Conservation (phyloP, 2,329 filamentous ascomycete species). For the Apiospora kogelbergensis region DNA sequence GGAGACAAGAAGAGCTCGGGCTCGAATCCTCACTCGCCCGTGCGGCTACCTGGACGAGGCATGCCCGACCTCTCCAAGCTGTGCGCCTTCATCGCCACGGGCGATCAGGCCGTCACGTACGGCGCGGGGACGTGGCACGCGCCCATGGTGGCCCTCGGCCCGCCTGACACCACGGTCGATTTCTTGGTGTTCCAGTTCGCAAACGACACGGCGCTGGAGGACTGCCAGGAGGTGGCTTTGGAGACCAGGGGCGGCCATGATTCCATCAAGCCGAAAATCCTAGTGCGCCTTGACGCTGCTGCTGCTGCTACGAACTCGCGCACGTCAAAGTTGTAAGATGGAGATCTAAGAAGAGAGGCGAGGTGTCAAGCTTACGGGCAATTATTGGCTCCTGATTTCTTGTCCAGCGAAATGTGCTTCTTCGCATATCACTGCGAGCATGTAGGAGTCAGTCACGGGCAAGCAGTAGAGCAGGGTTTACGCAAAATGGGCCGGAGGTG, state of each 20-base stretch:
- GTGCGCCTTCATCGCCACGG: constrained; percentile 75
- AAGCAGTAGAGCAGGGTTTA: not conserved
- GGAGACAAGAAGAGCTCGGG: constrained; percentile 26
- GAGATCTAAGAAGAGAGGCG: not conserved
- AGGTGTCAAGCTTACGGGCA: not conserved
- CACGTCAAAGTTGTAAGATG: not conserved
- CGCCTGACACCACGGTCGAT: constrained; percentile 59
- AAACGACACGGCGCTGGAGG: constrained; percentile 78
- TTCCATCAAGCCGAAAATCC: constrained; percentile 20
- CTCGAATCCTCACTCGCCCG: constrained; percentile 17
- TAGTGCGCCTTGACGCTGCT: constrained; percentile 23
- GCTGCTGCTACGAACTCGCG: not conserved
- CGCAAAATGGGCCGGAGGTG: not conserved
- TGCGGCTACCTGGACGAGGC: constrained; percentile 55
- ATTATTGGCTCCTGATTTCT: not conserved
- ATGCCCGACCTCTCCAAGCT: constrained; percentile 72
- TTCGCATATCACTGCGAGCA: not conserved
- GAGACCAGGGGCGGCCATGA: constrained; percentile 30
- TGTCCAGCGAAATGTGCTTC: not conserved
- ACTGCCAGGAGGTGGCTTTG: constrained; percentile 75
- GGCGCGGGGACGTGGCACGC: constrained; percentile 92
- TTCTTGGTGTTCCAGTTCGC: constrained; percentile 90
- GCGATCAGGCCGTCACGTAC: constrained; percentile 86
- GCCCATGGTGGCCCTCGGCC: constrained; percentile 86
- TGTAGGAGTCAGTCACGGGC: not conserved